Evolutionary conservation across 75 land plant species (phyloP), one percentile per base, ranked within the genome.

Genomic region (Sequoia sempervirens): DNA sequence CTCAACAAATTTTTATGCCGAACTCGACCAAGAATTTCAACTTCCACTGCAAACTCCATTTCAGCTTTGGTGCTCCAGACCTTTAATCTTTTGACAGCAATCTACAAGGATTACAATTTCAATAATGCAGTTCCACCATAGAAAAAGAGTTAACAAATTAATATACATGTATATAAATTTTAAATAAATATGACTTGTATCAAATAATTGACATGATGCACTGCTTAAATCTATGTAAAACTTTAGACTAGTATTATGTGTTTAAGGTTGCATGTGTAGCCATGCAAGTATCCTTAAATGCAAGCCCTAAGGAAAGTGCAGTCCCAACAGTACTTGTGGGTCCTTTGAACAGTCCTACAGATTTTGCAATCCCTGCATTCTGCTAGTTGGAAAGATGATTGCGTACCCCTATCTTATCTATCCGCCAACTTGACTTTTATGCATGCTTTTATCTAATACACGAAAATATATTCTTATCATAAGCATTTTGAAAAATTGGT

Each of bases 11-110:
- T 95, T 89, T 94, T 91, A 82, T 95, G 97, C 78, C 91, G 89
- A 32, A 94, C 93, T 61, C 94, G 83, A 7, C 91, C 96, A 37
- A 95, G 86, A n/a, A 92, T 87, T 80, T 95, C 96, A 30, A 95
- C 94, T 82, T 94, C 97, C 32, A 92, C 96, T 1, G 96, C 90
- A 88, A 95, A 95, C 76, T 92, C 93, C 93, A 92, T 91, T 82
- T 95, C 97, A 12, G 94, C 95, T 81, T 91, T 94, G 30, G 88
- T 84, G 83, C 75, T 95, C 93, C 87, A 86, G 12, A 86, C 87
- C 86, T 94, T 94, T 79, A 95, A 82, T 38, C 94, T 84, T 61
- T 95, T 95, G 46, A 95, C 97, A 30, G 97, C 96, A 83, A 95
- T 92, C 96, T 94, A 86, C 43, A 84, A 70, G 41, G 18, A 81